Evolutionary conservation across 306 rosid genomes (phyloP).

Genomic region (Cucurbita pepo): DNA sequence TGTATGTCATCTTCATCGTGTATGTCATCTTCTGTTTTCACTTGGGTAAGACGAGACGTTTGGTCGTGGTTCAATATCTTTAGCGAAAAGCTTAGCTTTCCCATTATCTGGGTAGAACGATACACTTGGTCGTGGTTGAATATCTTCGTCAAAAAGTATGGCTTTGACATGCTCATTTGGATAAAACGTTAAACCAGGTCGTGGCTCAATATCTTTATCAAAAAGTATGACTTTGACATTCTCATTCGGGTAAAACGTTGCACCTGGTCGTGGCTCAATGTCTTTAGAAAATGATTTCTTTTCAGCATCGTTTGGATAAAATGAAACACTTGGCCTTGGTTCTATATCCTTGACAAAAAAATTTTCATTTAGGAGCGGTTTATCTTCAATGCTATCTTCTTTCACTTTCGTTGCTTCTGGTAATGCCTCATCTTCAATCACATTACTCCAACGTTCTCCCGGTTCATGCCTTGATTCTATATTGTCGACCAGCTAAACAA

Average conservation of each 20-base stretch:
- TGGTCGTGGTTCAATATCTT: background rate
- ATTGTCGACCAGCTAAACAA: background rate
- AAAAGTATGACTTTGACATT: background rate
- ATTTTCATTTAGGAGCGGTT: background rate
- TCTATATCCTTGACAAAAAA: constrained; percentile 1
- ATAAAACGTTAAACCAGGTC: background rate
- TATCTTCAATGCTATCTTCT: too few relatives aligned
- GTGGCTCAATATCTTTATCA: background rate
- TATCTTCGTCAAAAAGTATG: background rate
- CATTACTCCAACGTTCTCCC: background rate
- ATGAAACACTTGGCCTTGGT: background rate
- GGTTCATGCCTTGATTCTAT: background rate
- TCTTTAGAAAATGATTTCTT: background rate
- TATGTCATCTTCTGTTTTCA: too few relatives aligned
- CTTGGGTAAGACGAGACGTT: too few relatives aligned
- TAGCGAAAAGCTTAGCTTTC: background rate
- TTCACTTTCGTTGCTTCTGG: background rate
- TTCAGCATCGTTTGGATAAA: background rate
- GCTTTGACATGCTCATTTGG: rapidly evolving
- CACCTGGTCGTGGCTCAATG: background rate
- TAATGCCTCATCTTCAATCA: background rate
- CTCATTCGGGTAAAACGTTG: background rate
- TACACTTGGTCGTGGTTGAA: background rate
- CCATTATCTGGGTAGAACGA: background rate
- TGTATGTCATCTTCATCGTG: background rate